These are phyloP conservation scores for Candida manassasensis DNA, from an alignment of 805 yeast species.

Conservation along the genomic window DNA sequence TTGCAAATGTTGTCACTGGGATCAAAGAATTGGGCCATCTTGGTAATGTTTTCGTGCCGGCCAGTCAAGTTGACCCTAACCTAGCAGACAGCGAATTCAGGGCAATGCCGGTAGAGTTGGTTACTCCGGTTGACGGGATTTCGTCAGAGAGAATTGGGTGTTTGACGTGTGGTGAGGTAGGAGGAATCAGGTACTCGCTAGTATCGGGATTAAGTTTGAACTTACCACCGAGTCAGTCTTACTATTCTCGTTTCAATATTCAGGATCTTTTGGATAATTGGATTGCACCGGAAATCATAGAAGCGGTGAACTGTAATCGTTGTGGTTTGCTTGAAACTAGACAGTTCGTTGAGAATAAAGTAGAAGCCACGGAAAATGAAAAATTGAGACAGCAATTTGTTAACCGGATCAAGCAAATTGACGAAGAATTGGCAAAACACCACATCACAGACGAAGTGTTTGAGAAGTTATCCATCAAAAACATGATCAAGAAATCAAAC, in stretches of 20 bases:
- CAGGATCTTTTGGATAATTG: constrained; percentile 57
- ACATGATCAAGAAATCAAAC: constrained; percentile 66
- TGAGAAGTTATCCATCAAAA: constrained; percentile 66
- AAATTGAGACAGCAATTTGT: constrained; percentile 26
- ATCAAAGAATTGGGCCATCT: constrained; percentile 49
- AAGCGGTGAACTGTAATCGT: constrained; percentile 91
- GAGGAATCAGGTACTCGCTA: constrained; percentile 82
- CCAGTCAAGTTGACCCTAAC: constrained; percentile 73
- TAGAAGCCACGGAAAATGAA: constrained; percentile 39
- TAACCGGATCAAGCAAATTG: constrained; percentile 26
- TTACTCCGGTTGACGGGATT: constrained; percentile 91
- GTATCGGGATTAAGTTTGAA: constrained; percentile 70
- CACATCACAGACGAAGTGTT: constrained; percentile 79
- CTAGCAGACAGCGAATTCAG: constrained; percentile 38
- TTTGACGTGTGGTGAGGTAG: constrained; percentile 85
- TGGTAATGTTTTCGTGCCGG: constrained; percentile 68
- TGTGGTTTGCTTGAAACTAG: constrained; percentile 70
- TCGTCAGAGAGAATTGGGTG: constrained; percentile 90
- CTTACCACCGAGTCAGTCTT: constrained; percentile 44
- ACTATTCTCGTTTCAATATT: constrained; percentile 34
- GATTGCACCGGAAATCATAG: constrained; percentile 78
- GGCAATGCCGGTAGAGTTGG: constrained; percentile 49
- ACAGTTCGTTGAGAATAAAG: constrained; percentile 42
- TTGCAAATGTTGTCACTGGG: constrained; percentile 28
- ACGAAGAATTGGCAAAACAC: constrained; percentile 52